Evolutionary conservation across 176 grass and related monocot genomes (phyloP), one percentile per base, ranked within the genome.

Genomic region (Musa acuminata): DNA sequence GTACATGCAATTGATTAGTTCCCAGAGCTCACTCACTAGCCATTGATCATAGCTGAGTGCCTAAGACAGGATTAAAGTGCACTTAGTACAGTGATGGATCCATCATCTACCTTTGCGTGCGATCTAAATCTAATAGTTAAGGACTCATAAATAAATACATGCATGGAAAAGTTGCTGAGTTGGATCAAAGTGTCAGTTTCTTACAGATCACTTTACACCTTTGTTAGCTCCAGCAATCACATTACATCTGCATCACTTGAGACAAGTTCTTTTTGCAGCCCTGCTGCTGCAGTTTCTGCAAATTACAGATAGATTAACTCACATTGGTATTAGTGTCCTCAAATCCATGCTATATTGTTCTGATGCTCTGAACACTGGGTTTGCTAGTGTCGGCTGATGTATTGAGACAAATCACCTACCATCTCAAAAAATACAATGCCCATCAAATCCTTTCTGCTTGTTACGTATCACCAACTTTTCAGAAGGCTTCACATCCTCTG

Each of bases 341-440:
- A 35, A 35, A 35, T 35, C 29, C 29, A 5, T 35, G 29, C 29
- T 35, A 35, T 5, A 35, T 35, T 35, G 29, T 5, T 35, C 3
- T 35, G 29, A 35, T 35, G 29, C 29, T 24, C 63, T 27, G 9
- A 23, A 25, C 21, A 67, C 24, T 16, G 64, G 64, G 3, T 67
- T 16, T 67, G 8, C 67, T 13, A 70, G 17, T 70, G 67, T 70
- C 29, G 67, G 67, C 43, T 21, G 67, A 65, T 50, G 43, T 50
- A 70, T 50, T n/a, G 9, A 20, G 67, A 70, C 67, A 70, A 70
- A n/a, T 16, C 16, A 50, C 67, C 67, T 19, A 70, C 67, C 67
- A 50, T 20, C 11, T 50, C 16, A 49, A 50, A 35, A 51, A 20
- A 51, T 70, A 50, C 17, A 49, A n/a, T 50, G 49, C 43, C 67